phyloP scores from a whole-genome alignment of 2,329 filamentous ascomycete genomes.

The Clarireedia hainanense region DNA sequence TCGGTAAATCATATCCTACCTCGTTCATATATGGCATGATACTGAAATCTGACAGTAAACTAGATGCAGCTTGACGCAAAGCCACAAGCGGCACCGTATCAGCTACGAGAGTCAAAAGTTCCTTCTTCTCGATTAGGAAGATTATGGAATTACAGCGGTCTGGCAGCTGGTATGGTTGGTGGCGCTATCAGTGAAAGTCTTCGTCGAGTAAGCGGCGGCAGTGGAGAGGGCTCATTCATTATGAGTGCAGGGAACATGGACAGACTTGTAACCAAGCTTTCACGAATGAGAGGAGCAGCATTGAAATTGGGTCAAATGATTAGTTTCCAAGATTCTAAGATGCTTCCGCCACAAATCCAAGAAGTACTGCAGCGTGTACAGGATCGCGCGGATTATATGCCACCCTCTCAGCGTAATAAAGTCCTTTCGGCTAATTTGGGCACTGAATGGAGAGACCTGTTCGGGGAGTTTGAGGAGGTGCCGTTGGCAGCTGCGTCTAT shows the following conservation, averaged over 20 bases:
- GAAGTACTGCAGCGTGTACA: conserved; percentile 90
- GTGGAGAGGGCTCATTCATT: conserved; percentile 67
- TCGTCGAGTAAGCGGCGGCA: conserved; percentile 67
- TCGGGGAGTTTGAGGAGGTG: conserved; percentile 76
- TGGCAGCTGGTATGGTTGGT: conserved; percentile 92
- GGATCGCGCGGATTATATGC: conserved; percentile 97
- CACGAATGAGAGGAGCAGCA: conserved; percentile 94
- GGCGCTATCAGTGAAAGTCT: conserved; percentile 82
- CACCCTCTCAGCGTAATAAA: conserved; percentile 79
- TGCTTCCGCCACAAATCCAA: conserved; percentile 81
- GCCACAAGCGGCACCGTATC: conserved; percentile 40
- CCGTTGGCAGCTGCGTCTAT: conserved; percentile 95
- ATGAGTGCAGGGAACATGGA: conserved; percentile 89
- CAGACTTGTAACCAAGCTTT: conserved; percentile 83
- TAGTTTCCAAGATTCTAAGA: conserved; percentile 95
- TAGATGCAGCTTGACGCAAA: conserved; percentile 17
- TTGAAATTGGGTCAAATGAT: conserved; percentile 97
- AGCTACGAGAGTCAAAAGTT: conserved; percentile 81
- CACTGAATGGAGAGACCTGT: conserved; percentile 74
- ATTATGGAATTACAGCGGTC: conserved; percentile 88
- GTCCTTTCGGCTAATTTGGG: conserved; percentile 77
- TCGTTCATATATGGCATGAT: conserved; percentile 14
- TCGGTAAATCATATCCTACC: background rate
- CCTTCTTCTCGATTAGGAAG: conserved; percentile 80
- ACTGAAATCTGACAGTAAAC: conserved; percentile 40